These are phyloP conservation scores for Penicillium canescens DNA, from an alignment of 495 filamentous ascomycete genomes.

Conservation along the genomic window DNA sequence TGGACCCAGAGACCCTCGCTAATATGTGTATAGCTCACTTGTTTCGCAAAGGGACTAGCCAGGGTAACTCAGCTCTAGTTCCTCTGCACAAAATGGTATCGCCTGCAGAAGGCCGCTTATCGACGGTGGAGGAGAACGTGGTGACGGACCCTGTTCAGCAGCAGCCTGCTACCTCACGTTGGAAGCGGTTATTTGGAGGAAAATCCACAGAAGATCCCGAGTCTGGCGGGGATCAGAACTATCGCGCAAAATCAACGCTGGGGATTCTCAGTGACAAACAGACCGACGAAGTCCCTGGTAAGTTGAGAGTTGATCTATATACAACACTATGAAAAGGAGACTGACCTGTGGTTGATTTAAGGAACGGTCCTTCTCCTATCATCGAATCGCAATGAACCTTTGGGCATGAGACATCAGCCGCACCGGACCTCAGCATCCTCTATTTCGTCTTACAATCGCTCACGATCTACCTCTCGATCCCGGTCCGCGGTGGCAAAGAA, in stretches of 20 bases:
- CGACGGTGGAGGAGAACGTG: background rate
- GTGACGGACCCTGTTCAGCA: background rate
- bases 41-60: background rate
- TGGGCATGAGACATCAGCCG: slow-evolving; percentile 75
- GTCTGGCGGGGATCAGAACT: slow-evolving; percentile 13
- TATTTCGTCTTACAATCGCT: slow-evolving; percentile 55
- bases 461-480: slow-evolving; percentile 30
- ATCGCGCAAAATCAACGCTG: slow-evolving; percentile 66
- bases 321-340: background rate
- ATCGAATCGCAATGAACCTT: slow-evolving; percentile 73
- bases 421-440: slow-evolving; percentile 77
- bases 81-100: slow-evolving; percentile 7
- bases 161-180: slow-evolving; percentile 10
- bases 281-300: slow-evolving; percentile 92
- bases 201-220: slow-evolving; percentile 4
- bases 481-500: slow-evolving; percentile 55
- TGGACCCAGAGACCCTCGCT: background rate
- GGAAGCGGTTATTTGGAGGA: slow-evolving; percentile 22
- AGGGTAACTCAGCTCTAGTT: no score
- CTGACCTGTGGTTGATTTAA: slow-evolving; percentile 29
- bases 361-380: slow-evolving; percentile 82
- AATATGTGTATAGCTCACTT: slow-evolving; percentile 1
- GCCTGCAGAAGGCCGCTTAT: background rate
- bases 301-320: slow-evolving; percentile 18
- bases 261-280: slow-evolving; percentile 80